A percentile compares a stretch with the other conserved stretches of the same genome.
Conservation (phyloP, 2,329 filamentous ascomycete genomes). For the Trichoderma arundinaceum region DNA sequence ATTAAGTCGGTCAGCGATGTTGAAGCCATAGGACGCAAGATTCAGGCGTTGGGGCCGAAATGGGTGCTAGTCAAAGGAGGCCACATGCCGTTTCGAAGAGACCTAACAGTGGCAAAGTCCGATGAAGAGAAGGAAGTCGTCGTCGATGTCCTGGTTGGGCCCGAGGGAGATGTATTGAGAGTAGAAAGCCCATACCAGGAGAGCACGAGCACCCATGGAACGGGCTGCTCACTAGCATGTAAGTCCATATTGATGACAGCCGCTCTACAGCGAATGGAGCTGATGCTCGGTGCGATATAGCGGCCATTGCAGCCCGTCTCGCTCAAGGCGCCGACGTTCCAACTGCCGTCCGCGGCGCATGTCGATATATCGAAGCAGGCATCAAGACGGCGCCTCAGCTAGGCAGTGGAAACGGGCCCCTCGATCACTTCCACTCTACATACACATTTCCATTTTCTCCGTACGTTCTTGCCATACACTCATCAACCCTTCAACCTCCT, state of each 20-base stretch:
- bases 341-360: slow-evolving; percentile 69
- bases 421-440: slow-evolving; percentile 79
- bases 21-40: slow-evolving; percentile 67
- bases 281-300: slow-evolving; percentile 43
- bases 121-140: slow-evolving; percentile 69
- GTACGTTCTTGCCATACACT: slow-evolving; percentile 45
- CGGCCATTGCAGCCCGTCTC: slow-evolving; percentile 77
- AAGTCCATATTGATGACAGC: slow-evolving; percentile 41
- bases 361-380: slow-evolving; percentile 72
- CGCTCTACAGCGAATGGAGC: too few relatives aligned
- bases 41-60: slow-evolving; percentile 72
- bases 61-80: slow-evolving; percentile 91
- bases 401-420: slow-evolving; percentile 71
- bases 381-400: slow-evolving; percentile 68
- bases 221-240: slow-evolving; percentile 92
- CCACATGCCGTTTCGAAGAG: slow-evolving; percentile 76
- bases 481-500: background rate
- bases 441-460: slow-evolving; percentile 71
- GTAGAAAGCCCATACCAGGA: slow-evolving; percentile 74
- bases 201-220: slow-evolving; percentile 88
- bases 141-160: slow-evolving; percentile 76
- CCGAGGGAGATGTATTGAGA: slow-evolving; percentile 58
- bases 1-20: slow-evolving; percentile 68
- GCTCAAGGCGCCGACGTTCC: slow-evolving; percentile 62
- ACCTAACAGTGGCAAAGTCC: slow-evolving; percentile 62